Conservation (phyloP, 495 filamentous ascomycete genomes). For the Penicillium antarcticum region DNA sequence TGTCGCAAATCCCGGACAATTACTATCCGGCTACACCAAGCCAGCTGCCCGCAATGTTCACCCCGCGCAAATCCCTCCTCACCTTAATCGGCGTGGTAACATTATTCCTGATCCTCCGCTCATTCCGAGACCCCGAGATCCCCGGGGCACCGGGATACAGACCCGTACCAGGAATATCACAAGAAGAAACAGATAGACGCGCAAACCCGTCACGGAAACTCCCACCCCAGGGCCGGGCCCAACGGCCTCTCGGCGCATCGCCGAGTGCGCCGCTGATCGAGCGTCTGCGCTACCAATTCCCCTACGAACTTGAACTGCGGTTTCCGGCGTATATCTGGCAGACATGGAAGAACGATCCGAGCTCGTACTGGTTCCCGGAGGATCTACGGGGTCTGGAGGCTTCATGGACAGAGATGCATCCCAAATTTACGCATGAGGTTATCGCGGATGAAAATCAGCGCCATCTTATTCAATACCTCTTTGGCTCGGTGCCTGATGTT, state of each 20-base stretch:
- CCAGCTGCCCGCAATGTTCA: conserved; percentile 49
- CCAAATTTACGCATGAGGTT: conserved; percentile 91
- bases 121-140: conserved; percentile 45
- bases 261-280: conserved; percentile 61
- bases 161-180: conserved; percentile 19
- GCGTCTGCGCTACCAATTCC: conserved; percentile 87
- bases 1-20: background rate
- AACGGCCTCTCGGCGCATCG: conserved; percentile 38
- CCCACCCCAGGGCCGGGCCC: conserved; percentile 13
- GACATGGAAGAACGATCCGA: conserved; percentile 92
- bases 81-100: conserved; percentile 64
- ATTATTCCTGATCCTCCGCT: conserved; percentile 67
- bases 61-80: conserved; percentile 70
- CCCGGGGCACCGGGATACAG: conserved; percentile 25
- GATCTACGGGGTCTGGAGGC: conserved; percentile 78
- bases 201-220: conserved; percentile 11
- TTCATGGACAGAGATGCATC: conserved; percentile 87
- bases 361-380: conserved; percentile 71
- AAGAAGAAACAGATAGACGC: conserved; percentile 16
- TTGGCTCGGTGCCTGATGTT: conserved; percentile 82
- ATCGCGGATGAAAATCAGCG: conserved; percentile 85
- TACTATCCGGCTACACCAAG: background rate
- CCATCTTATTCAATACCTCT: conserved; percentile 79
- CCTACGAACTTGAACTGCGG: conserved; percentile 80
- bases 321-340: conserved; percentile 99